Base-by-base conservation (phyloP, 2,329 filamentous ascomycete genomes). In the Pleurostoma richardsiae region DNA sequence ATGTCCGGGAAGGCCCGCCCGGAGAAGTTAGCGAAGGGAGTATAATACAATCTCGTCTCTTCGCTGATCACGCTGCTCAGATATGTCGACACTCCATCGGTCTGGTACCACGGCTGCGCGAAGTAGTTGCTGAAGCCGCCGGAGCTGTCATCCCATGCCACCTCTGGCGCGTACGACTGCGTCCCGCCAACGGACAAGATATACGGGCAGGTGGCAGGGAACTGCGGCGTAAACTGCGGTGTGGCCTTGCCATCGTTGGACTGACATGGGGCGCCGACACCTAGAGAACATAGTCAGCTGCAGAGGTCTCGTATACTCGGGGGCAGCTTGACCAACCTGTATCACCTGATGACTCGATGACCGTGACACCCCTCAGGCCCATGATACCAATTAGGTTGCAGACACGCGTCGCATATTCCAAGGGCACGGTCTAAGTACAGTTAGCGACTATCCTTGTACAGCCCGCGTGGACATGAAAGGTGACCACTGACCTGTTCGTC, bases 121-220 rank as follows among this genome's bases (percentile, higher is more conserved):
- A 59, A 60, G 6, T 61, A 56, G 4, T 58, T 56, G 3, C 59
- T 63, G 39, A 62, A 61, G 39, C 55, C 60, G 1, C 57, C 59
- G 54, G 79, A 82, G 1, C 70, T 66, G 6, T 73, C 71, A 79
- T 81, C 44, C 56, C 65, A 31, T 3, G 44, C 47, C 6, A 31
- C 40, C 27, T 47, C 66, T 1, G 69, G 69, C 4, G 64, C 58
- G 3, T 54, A 53, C 2, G 53, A 53, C 66, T 66, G 38, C 1
- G 80, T 83, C 2, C 78, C 84, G 5, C 85, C 85, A 2, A 88
- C 77, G 3, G 75, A 67, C 0, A 85, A 88, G 6, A 88, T 77
- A 60, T 79, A 88, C 0, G 84, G 85, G 54, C 85, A 89, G 0
- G 77, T 76, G 0, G 76, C 77, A 0, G 85, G 85, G 63, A 88